phyloP scores from a whole-genome alignment of 768 basidiomycete species.

The Lentinula detonsa region DNA sequence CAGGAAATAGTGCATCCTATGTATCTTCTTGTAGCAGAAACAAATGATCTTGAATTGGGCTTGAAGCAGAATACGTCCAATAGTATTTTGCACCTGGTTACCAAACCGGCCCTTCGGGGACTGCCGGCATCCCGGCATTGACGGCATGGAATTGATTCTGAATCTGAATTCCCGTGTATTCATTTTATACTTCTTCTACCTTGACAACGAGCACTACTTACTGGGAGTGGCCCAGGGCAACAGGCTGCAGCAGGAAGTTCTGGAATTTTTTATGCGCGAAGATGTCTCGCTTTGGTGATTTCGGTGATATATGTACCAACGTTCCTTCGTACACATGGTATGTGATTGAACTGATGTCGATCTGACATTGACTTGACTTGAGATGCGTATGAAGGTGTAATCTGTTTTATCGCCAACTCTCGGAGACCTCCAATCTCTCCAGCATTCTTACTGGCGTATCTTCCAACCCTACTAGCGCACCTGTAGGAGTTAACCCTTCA shows the following conservation, averaged over 20 bases:
- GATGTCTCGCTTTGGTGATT: slow-evolving; percentile 68
- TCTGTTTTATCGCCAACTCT: slow-evolving; percentile 78
- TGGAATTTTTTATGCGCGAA: background rate
- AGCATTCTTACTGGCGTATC: slow-evolving; percentile 31
- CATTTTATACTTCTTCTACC: background rate
- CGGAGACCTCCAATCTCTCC: slow-evolving; percentile 20
- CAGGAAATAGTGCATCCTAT: too few relatives aligned
- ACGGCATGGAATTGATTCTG: too few relatives aligned
- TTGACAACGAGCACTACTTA: background rate
- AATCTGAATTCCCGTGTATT: background rate
- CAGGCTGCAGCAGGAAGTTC: background rate
- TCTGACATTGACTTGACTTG: background rate
- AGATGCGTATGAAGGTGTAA: slow-evolving; percentile 50
- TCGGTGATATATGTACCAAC: slow-evolving; percentile 56
- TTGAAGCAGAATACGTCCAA: too few relatives aligned
- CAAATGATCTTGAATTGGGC: too few relatives aligned
- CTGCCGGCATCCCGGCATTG: too few relatives aligned
- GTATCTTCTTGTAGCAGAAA: too few relatives aligned
- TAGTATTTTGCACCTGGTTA: too few relatives aligned
- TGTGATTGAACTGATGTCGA: background rate
- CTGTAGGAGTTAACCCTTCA: slow-evolving; percentile 74
- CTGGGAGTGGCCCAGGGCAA: background rate
- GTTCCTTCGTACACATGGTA: slow-evolving; percentile 73
- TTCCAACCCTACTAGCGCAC: slow-evolving; percentile 44
- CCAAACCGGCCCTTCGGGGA: too few relatives aligned